Percentiles rank a stretch among this genome's conserved stretches.
phyloP scores from a whole-genome alignment of 75 land plant species.

The Pinus albicaulis region DNA sequence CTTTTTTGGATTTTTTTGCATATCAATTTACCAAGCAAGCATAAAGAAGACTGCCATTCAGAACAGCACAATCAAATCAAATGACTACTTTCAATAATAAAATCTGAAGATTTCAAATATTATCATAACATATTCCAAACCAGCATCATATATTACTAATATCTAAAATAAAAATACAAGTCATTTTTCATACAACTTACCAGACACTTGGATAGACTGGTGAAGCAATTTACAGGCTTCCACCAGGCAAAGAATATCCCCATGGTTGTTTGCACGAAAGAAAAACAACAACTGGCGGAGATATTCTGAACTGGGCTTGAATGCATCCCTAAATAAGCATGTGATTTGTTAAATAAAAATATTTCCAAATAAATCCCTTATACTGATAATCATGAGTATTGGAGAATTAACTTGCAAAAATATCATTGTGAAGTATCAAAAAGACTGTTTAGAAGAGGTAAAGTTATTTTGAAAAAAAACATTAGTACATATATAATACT shows the following conservation, averaged over 20 bases:
- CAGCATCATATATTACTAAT: not conserved
- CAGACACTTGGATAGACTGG: slow-evolving; percentile 35
- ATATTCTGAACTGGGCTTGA: slow-evolving; percentile 71
- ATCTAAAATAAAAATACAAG: slow-evolving; percentile 1
- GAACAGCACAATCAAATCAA: not conserved
- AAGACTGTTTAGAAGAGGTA: not conserved
- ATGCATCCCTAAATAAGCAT: slow-evolving; percentile 55
- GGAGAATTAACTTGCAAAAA: not conserved
- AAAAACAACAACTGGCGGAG: slow-evolving; percentile 84
- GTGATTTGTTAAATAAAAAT: not conserved
- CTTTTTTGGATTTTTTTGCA: not conserved
- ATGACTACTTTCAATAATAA: not conserved
- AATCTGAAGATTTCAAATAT: not conserved
- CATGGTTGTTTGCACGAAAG: slow-evolving; percentile 43
- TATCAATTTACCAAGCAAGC: not conserved
- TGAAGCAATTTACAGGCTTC: slow-evolving; percentile 64
- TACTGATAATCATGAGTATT: not conserved
- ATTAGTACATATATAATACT: not conserved
- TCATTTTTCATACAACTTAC: slow-evolving; percentile 16
- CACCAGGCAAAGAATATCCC: slow-evolving; percentile 64
- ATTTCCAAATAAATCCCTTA: not conserved
- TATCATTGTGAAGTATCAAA: not conserved
- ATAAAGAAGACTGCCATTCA: not conserved
- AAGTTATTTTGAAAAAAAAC: not conserved
- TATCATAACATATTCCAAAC: not conserved